Base-by-base conservation (phyloP, 83 land plant species). In the Picea abies region DNA sequence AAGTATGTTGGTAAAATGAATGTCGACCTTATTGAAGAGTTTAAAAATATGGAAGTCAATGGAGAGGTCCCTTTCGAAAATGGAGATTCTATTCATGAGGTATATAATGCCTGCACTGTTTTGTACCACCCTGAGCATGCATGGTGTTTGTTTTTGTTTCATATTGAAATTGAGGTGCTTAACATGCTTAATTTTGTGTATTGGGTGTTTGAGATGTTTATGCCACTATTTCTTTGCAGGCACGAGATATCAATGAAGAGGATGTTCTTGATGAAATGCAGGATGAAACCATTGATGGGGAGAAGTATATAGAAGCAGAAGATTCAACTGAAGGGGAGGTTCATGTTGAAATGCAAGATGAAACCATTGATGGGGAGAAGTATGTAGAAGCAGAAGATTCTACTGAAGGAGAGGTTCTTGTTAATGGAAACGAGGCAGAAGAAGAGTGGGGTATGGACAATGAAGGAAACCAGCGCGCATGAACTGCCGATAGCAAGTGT, bases 361-460 rank as follows among this genome's bases (percentile, higher is more conserved):
- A 73, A 73, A 73, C 77, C 19, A 73, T 73, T 73, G 77, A 73
- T 73, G 77, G 56, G 12, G 77, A 73, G 56, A 73, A 44, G 77
- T 73, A 73, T 73, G 77, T 73, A 39, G 77, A 73, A 44, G 77
- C 77, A 44, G 77, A 73, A 73, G 77, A 52, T 17, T 73, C 77
- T 44, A 73, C 77, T 41, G 77, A 73, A 73, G 77, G 77, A 73
- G 77, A 73, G 77, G 77, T 73, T 44, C 77, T 73, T 73, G 77
- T 73, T 73, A 73, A 73, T 73, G 77, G 77, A 73, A 73, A 73
- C 52, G 77, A 73, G 23, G 77, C 25, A 9, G 77, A 73, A 73
- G 77, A 73, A 73, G 77, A 73, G 77, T 73, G 77, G 77, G 77
- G 77, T 73, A 73, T 73, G 77, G 56, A 73, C 77, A 73, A 73